phyloP scores from a whole-genome alignment of 1,284 basidiomycete genomes.

The Sanghuangporus baumii region DNA sequence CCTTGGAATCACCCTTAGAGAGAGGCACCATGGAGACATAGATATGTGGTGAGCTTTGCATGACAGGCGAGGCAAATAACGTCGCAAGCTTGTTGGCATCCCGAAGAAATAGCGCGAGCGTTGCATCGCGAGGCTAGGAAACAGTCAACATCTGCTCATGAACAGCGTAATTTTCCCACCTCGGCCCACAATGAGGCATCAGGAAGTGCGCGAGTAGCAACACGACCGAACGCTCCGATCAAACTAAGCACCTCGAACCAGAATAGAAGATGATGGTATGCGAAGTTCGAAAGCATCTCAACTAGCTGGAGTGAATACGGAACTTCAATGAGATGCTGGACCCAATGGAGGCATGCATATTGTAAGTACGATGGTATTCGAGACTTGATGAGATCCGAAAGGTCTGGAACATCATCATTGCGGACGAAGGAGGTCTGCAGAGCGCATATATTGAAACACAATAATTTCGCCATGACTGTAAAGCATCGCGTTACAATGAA shows the following conservation, averaged over 20 bases:
- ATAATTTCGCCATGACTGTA: neutral
- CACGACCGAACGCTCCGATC: conserved; percentile 1
- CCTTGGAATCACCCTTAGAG: conserved; percentile 13
- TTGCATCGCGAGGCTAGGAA: neutral
- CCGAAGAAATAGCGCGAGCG: neutral
- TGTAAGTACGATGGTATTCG: neutral
- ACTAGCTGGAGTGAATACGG: neutral
- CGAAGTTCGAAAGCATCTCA: conserved; percentile 11
- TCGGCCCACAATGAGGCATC: neutral
- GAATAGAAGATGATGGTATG: conserved; percentile 20
- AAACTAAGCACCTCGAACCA: conserved; percentile 29
- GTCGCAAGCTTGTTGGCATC: conserved; percentile 21
- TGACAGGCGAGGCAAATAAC: conserved; percentile 16
- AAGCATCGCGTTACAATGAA: neutral
- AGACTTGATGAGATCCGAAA: neutral
- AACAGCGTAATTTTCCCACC: conserved; percentile 3
- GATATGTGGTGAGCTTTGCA: conserved; percentile 21
- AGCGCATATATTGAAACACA: conserved; percentile 8
- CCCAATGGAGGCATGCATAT: conserved; percentile 4
- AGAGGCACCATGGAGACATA: conserved; percentile 23
- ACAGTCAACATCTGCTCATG: neutral
- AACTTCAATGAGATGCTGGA: neutral
- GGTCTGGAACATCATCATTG: conserved; percentile 6
- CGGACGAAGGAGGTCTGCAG: conserved; percentile 3
- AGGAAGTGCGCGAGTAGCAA: neutral